Evolutionary conservation across 192 early-diverging fungal species (phyloP).

Genomic region (Obelidium mucronatum): DNA sequence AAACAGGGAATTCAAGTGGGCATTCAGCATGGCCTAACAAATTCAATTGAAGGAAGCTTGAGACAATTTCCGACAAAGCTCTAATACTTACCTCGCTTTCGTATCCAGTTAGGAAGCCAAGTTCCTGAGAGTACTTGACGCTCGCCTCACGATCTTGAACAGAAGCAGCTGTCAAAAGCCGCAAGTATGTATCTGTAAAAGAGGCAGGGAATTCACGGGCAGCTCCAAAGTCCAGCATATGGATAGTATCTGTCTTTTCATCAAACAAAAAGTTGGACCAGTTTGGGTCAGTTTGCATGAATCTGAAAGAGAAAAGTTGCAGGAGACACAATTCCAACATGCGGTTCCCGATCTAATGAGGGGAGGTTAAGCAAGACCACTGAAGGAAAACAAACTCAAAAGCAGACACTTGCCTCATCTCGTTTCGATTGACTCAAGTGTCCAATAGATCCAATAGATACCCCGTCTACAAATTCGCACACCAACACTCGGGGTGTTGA

Average conservation of each 20-base stretch:
- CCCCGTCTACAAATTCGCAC: slow-evolving; percentile 79
- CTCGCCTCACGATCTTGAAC: slow-evolving; percentile 76
- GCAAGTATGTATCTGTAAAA: slow-evolving; percentile 82
- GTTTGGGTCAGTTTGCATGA: slow-evolving; percentile 99
- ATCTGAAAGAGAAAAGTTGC: slow-evolving; percentile 91
- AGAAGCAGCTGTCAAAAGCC: slow-evolving; percentile 76
- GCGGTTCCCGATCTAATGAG: slow-evolving; percentile 68
- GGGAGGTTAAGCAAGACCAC: background rate
- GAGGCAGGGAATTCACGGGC: slow-evolving; percentile 76
- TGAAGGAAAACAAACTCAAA: background rate
- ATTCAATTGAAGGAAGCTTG: background rate
- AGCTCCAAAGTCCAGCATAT: slow-evolving; percentile 95
- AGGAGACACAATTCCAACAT: slow-evolving; percentile 83
- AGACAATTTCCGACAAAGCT: background rate
- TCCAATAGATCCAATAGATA: slow-evolving; percentile 68
- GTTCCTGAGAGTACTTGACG: slow-evolving; percentile 75
- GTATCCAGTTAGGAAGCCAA: slow-evolving; percentile 93
- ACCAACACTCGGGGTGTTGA: slow-evolving; percentile 79
- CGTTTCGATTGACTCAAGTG: slow-evolving; percentile 63
- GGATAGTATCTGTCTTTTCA: slow-evolving; percentile 67
- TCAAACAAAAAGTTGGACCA: slow-evolving; percentile 99
- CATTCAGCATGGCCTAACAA: slow-evolving; percentile 75
- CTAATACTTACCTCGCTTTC: slow-evolving; percentile 73
- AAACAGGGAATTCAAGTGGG: slow-evolving; percentile 89
- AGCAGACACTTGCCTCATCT: slow-evolving; percentile 54